Percentiles rank a stretch among this genome's conserved stretches.
phyloP scores from a whole-genome alignment of 2,329 filamentous ascomycete genomes.

The Paraphaeosphaeria minitans region DNA sequence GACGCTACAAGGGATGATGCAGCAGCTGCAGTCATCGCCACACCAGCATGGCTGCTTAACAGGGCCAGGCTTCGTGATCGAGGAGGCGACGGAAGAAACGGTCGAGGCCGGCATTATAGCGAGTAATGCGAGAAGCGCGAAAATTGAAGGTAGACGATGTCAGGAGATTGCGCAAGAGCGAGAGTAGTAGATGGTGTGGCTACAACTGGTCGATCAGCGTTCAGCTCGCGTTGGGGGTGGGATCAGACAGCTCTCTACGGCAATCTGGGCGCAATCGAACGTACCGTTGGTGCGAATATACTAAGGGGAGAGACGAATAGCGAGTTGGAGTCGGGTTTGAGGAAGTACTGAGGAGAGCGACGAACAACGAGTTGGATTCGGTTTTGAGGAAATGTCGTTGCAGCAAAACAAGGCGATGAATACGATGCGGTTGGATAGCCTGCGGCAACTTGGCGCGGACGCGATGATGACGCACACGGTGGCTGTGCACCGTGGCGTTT shows the following conservation, averaged over 20 bases:
- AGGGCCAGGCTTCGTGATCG: constrained; percentile 43
- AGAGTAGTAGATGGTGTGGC: neutral
- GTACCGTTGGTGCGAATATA: neutral
- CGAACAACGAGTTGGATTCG: neutral
- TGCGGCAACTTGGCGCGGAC: constrained; percentile 19
- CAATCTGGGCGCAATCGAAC: neutral
- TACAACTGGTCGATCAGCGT: neutral
- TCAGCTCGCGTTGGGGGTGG: neutral
- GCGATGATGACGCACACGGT: constrained; percentile 31
- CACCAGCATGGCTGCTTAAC: constrained; percentile 38
- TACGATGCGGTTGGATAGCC: constrained; percentile 14
- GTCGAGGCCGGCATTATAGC: constrained; percentile 40
- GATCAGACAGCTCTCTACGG: neutral
- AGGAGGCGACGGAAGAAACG: constrained; percentile 36
- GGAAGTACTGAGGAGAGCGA: neutral
- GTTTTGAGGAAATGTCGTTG: neutral
- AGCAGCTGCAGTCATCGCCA: constrained; percentile 41
- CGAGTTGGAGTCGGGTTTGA: neutral
- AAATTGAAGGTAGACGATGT: neutral
- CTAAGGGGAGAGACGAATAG: neutral
- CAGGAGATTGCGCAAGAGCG: neutral
- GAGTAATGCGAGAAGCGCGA: neutral
- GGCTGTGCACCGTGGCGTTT: constrained; percentile 20
- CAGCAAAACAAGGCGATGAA: constrained; percentile 8
- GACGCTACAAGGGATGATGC: constrained; percentile 45